Percentiles rank a stretch among this genome's conserved stretches.
These are phyloP conservation scores for Eutypa lata DNA, from an alignment of 2,329 filamentous ascomycete species.

Conservation along the genomic window DNA sequence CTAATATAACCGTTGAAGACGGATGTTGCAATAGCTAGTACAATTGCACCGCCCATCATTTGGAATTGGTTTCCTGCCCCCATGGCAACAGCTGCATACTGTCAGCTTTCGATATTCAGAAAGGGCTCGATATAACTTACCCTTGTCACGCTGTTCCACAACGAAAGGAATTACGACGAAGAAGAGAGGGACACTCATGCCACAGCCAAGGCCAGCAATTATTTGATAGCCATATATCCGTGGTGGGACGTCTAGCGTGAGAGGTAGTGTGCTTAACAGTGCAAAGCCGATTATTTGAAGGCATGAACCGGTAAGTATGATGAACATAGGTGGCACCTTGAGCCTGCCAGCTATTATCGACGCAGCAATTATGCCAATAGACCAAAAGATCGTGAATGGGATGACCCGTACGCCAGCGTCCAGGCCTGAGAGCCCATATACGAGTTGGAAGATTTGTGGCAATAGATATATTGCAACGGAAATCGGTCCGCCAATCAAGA, in stretches of 20 bases:
- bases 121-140: not conserved
- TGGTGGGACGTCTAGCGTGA: conserved; percentile 3
- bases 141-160: conserved; percentile 1
- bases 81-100: not conserved
- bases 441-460: not conserved
- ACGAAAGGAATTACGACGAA: conserved; percentile 12
- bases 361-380: too few relatives aligned
- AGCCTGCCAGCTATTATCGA: not conserved
- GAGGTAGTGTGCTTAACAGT: not conserved
- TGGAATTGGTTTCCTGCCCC: not conserved
- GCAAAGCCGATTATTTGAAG: conserved; percentile 14
- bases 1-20: not conserved
- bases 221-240: conserved; percentile 11
- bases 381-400: conserved; percentile 1
- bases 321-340: conserved; percentile 10
- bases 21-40: not conserved
- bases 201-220: conserved; percentile 13
- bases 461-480: conserved; percentile 3
- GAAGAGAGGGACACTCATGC: conserved; percentile 12
- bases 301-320: conserved; percentile 7
- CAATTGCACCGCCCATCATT: not conserved
- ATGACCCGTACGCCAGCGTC: not conserved
- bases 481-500: conserved; percentile 8
- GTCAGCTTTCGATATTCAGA: not conserved
- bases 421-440: not conserved